Evolutionary conservation across 805 yeast genomes (phyloP).

Genomic region (Candida hispaniensis): DNA sequence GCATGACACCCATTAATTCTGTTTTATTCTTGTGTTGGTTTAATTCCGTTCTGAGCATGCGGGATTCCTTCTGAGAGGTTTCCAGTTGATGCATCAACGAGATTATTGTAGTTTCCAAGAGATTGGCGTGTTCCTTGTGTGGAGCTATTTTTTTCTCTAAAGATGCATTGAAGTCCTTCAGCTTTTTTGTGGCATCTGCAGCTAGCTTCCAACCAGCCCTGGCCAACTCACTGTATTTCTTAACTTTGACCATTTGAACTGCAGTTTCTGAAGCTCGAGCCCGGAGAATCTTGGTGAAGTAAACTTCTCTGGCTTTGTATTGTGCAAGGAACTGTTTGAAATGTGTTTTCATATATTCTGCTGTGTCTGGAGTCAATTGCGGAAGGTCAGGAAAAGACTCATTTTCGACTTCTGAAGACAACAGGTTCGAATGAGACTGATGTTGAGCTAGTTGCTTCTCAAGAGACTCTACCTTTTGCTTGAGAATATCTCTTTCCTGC

Average conservation of each 20-base stretch:
- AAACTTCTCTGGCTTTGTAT: slow-evolving; percentile 4
- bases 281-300: slow-evolving; percentile 3
- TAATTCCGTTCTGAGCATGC: neutral
- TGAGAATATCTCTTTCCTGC: neutral
- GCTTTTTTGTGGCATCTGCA: slow-evolving; percentile 11
- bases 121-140: neutral
- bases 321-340: slow-evolving; percentile 9
- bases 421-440: no score
- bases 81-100: slow-evolving; percentile 9
- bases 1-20: slow-evolving; percentile 12
- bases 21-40: slow-evolving; percentile 7
- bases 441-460: no score
- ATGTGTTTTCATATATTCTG: slow-evolving; percentile 12
- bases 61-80: slow-evolving; percentile 1
- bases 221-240: slow-evolving; percentile 10
- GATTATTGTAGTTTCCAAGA: neutral
- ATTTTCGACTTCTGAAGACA: no score
- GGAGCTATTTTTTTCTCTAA: neutral
- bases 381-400: no score
- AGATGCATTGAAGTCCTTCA: slow-evolving; percentile 1
- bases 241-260: slow-evolving; percentile 11
- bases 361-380: no score
- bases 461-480: neutral
- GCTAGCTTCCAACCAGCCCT: slow-evolving; percentile 13
- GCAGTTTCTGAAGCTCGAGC: slow-evolving; percentile 11